These are phyloP conservation scores for Monosporascus ibericus DNA, from an alignment of 2,329 filamentous ascomycete species.

Conservation along the genomic window DNA sequence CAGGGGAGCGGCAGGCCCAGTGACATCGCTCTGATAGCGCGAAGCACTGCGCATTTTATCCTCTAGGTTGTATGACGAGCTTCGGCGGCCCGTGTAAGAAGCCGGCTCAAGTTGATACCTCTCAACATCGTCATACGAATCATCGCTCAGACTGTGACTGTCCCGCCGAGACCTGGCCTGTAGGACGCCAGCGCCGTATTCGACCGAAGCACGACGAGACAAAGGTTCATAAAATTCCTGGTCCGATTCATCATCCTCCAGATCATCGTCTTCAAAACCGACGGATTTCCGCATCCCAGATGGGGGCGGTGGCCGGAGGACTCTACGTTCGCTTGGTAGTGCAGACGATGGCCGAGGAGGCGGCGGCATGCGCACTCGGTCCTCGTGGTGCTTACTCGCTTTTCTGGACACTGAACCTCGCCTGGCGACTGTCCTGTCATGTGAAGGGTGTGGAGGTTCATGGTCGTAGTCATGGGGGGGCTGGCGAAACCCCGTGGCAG, in stretches of 20 bases:
- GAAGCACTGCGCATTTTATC: conserved; percentile 38
- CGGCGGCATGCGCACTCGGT: conserved; percentile 44
- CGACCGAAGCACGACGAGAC: conserved; percentile 19
- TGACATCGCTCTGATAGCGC: conserved; percentile 48
- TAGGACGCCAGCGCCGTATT: conserved; percentile 21
- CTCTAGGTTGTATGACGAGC: conserved; percentile 32
- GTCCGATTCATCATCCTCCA: conserved; percentile 11
- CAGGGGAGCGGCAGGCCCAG: conserved; percentile 37
- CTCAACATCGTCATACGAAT: conserved; percentile 11
- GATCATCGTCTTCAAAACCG: conserved; percentile 20
- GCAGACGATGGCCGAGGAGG: conserved; percentile 34
- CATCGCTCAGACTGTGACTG: conserved; percentile 19
- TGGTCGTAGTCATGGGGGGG: conserved; percentile 34
- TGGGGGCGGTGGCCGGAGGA: conserved; percentile 23
- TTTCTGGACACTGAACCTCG: conserved; percentile 37
- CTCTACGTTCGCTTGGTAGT: conserved; percentile 23
- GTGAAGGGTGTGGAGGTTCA: conserved; percentile 18
- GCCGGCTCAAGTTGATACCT: conserved; percentile 16
- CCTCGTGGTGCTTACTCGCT: conserved; percentile 33
- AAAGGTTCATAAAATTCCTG: conserved; percentile 10
- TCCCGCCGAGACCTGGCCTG: conserved; percentile 13
- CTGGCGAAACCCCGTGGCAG: conserved; percentile 34
- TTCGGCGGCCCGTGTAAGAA: conserved; percentile 24
- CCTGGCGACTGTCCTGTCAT: conserved; percentile 29
- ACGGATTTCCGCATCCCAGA: conserved; percentile 21